Evolutionary conservation across 805 yeast species (phyloP).

Genomic region (Candida taoyuanica): DNA sequence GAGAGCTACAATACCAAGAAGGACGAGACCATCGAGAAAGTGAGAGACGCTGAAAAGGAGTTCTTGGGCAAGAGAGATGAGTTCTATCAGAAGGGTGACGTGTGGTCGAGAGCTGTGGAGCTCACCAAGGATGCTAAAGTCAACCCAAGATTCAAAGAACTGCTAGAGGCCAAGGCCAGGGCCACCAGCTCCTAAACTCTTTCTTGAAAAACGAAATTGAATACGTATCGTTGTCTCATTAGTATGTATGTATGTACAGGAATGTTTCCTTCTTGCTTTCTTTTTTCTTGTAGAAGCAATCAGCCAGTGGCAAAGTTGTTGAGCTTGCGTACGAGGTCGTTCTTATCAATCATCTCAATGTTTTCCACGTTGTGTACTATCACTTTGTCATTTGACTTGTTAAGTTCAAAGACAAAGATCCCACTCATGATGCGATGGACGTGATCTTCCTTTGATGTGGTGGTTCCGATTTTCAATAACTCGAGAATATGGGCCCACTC

Average conservation of each 20-base stretch:
- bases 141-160: constrained; percentile 28
- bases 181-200: constrained; percentile 17
- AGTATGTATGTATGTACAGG: no score
- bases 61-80: constrained; percentile 73
- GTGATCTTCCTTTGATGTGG: no score
- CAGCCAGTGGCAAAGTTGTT: constrained; percentile 9
- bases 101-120: constrained; percentile 71
- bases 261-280: no score
- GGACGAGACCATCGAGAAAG: constrained; percentile 60
- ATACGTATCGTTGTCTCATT: no score
- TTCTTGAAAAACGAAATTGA: no score
- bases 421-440: constrained; percentile 36
- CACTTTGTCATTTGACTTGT: constrained; percentile 48
- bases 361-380: constrained; percentile 64
- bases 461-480: no score
- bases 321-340: constrained; percentile 12
- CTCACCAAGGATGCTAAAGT: constrained; percentile 35
- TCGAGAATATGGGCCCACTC: not conserved
- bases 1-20: constrained; percentile 84
- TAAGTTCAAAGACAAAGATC: constrained; percentile 61
- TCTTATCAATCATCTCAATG: constrained; percentile 52
- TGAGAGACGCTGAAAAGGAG: constrained; percentile 62
- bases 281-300: no score
- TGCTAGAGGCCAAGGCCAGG: constrained; percentile 25
- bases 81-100: constrained; percentile 70